Base-by-base conservation (phyloP, 2,329 filamentous ascomycete species). In the Aspergillus jensenii region DNA sequence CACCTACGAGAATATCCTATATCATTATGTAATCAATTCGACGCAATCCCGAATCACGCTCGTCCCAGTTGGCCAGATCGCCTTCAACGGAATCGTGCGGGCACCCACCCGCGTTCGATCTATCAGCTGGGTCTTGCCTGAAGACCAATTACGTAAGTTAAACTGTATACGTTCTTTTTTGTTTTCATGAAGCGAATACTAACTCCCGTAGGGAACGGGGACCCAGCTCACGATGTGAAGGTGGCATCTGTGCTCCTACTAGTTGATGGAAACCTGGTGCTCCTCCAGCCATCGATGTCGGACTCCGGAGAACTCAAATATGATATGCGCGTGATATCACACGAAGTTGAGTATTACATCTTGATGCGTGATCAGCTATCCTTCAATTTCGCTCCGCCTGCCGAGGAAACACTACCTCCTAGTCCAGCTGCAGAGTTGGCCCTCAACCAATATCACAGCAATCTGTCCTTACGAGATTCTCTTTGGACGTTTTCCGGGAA, bases 51-150 rank as follows among this genome's bases (percentile, higher is more conserved):
- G 87, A 21, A 84, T 96, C 35, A 88, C 87, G 44, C 82, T 98
- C 31, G 85, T 96, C 6, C 92, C 96, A 71, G 93, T 98, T n/a
- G 95, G 96, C 9, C 95, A 98, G 72, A 99, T 99, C 68, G 93
- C 91, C 12, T 95, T 99, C 67, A 90, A 99, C 72, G 95, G 95
- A 46, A 97, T 99, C 61, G 93, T 99, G 44, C 83, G 95, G 67
- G 96, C 95, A 37, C 95, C 95, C 11, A 91, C 93, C 21, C 85
- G 95, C 70, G 95, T 99, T 5, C 87, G 95, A 65, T 91, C 93
- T 9, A 86, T 99, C 41, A 97, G 92, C 76, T 99, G 95, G 95
- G 90, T 99, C 59, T 76, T 99, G 51, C 95, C 95, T 2, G 93
- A 98, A 67, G 87, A 87, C 61, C 95, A 99, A 73, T 81, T 97